phyloP scores from a whole-genome alignment of 257 asterid species.

The Rauvolfia tetraphylla region DNA sequence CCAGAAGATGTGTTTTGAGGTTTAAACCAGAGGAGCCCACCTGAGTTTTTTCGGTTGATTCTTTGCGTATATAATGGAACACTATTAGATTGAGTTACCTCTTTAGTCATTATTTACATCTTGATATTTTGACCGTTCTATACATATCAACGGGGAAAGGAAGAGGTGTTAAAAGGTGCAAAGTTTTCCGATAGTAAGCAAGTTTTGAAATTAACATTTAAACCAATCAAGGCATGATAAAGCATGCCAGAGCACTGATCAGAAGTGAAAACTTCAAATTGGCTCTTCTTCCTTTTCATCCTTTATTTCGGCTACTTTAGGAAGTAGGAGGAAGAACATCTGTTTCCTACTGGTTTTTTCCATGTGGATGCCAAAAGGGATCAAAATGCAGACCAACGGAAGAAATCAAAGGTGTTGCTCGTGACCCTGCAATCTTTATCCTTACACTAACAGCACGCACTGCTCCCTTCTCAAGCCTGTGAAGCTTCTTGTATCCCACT shows the following conservation, averaged over 20 bases:
- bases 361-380: constrained; percentile 73
- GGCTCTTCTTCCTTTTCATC: neutral
- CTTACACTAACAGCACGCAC: constrained; percentile 46
- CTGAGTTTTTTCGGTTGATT: too few species aligned
- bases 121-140: too few species aligned
- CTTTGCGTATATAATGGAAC: too few species aligned
- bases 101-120: too few species aligned
- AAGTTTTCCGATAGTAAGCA: too few species aligned
- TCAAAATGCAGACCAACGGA: constrained; percentile 82
- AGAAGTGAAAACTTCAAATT: neutral
- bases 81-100: too few species aligned
- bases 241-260: neutral
- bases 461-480: constrained; percentile 55
- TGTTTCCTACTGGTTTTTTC: neutral
- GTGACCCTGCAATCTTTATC: constrained; percentile 58
- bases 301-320: neutral
- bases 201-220: too few species aligned
- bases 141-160: too few species aligned
- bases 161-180: too few species aligned
- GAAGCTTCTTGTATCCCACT: constrained; percentile 82
- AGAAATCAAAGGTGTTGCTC: constrained; percentile 72
- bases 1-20: too few species aligned
- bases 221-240: neutral
- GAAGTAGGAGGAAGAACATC: neutral
- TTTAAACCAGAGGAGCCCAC: too few species aligned